These are phyloP conservation scores for Dovyalis caffra DNA, from an alignment of 345 rosid genomes.

Conservation along the genomic window DNA sequence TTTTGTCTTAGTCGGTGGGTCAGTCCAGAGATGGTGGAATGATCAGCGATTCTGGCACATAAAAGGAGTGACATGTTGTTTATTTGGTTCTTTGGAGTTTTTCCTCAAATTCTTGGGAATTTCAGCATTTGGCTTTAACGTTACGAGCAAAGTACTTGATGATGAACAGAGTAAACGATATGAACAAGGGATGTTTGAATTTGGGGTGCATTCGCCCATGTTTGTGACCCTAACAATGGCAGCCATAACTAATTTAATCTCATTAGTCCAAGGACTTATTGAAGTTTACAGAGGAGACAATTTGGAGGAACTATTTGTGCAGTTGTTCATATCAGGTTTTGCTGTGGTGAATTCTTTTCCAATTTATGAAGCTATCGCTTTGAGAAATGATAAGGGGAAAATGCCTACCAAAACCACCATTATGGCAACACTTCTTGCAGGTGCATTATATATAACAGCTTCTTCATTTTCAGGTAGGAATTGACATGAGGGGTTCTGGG, in stretches of 20 bases:
- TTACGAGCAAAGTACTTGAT: slow-evolving; percentile 57
- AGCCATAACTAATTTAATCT: slow-evolving; percentile 47
- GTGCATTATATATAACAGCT: slow-evolving; percentile 22
- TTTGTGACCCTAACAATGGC: slow-evolving; percentile 41
- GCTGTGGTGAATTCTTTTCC: slow-evolving; percentile 51
- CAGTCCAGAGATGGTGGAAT: slow-evolving; percentile 62
- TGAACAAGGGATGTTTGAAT: too few relatives aligned
- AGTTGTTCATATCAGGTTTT: slow-evolving; percentile 43
- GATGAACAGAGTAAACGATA: slow-evolving; percentile 54
- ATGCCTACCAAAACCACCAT: slow-evolving; percentile 34
- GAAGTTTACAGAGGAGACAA: slow-evolving; percentile 4
- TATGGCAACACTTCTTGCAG: slow-evolving; percentile 27
- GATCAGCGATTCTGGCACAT: slow-evolving; percentile 65
- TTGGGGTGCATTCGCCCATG: slow-evolving; percentile 56
- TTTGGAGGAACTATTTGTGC: slow-evolving; percentile 31
- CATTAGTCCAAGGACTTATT: slow-evolving; percentile 33
- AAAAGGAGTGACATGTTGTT: slow-evolving; percentile 44
- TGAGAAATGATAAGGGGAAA: slow-evolving; percentile 59
- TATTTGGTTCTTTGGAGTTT: slow-evolving; percentile 47
- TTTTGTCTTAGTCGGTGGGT: slow-evolving; percentile 41
- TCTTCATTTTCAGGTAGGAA: slow-evolving; percentile 21
- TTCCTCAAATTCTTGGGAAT: slow-evolving; percentile 45
- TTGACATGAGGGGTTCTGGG: too few relatives aligned
- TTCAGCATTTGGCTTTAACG: slow-evolving; percentile 45
- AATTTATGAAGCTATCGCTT: slow-evolving; percentile 53